Evolutionary conservation across 352 stramenopile genomes (phyloP).

Genomic region (Aphanomyces cochlioides): DNA sequence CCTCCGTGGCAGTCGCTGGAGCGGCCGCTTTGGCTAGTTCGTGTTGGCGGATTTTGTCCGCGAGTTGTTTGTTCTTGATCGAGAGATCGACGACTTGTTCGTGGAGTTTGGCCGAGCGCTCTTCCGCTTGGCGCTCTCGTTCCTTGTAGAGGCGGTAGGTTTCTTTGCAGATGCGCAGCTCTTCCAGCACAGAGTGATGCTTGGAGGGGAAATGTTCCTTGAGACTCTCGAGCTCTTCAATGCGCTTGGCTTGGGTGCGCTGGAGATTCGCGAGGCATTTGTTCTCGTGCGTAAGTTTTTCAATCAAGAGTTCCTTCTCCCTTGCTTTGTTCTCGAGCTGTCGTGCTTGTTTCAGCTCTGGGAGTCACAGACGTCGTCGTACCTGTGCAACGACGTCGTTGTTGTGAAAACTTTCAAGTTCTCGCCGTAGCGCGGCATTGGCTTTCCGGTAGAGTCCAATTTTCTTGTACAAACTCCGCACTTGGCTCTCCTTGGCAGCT

Average conservation of each 20-base stretch:
- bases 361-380: not conserved
- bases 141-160: conserved; percentile 59
- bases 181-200: conserved; percentile 48
- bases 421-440: conserved; percentile 15
- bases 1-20: not conserved
- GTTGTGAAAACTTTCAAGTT: conserved; percentile 13
- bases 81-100: conserved; percentile 55
- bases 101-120: conserved; percentile 46
- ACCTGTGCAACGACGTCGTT: conserved; percentile 24
- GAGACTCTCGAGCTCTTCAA: conserved; percentile 56
- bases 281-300: conserved; percentile 60
- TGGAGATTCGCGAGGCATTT: conserved; percentile 53
- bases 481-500: conserved; percentile 9
- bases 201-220: conserved; percentile 59
- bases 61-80: conserved; percentile 53
- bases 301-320: conserved; percentile 59
- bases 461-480: conserved; percentile 15
- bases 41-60: conserved; percentile 44
- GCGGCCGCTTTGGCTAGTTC: not conserved
- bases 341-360: not conserved
- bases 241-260: conserved; percentile 44
- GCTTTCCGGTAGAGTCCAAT: conserved; percentile 26
- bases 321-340: conserved; percentile 64
- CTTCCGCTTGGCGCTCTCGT: conserved; percentile 43
- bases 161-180: conserved; percentile 62